phyloP scores from a whole-genome alignment of 1,284 basidiomycete species.

The Ceratobasidium sp. region DNA sequence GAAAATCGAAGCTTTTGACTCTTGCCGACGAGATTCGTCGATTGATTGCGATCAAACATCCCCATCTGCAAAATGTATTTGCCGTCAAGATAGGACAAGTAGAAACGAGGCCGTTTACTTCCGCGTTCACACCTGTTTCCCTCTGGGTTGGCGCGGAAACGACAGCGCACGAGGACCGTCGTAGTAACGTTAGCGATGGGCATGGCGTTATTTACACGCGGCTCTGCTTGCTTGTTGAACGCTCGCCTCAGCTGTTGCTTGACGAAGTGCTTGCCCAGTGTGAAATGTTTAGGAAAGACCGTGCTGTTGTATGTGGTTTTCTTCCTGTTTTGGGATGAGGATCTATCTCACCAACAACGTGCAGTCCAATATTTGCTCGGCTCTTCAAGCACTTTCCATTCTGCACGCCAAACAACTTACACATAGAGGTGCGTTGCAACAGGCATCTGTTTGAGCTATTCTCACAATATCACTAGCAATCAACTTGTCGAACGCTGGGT shows the following conservation, averaged over 20 bases:
- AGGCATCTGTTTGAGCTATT: neutral
- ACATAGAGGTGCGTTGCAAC: constrained; percentile 36
- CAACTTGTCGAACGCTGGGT: constrained; percentile 35
- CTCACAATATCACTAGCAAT: constrained; percentile 29
- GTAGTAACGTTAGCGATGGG: constrained; percentile 6
- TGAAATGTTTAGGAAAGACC: constrained; percentile 32
- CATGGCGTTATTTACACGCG: constrained; percentile 24
- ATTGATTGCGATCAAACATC: constrained; percentile 19
- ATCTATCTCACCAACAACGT: neutral
- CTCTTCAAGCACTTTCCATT: constrained; percentile 30
- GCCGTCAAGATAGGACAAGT: constrained; percentile 25
- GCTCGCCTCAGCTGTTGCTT: constrained; percentile 34
- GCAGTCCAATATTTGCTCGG: constrained; percentile 30
- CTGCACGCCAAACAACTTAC: constrained; percentile 36
- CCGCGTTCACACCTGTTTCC: constrained; percentile 10
- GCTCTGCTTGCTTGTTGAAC: constrained; percentile 36
- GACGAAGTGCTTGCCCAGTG: constrained; percentile 36
- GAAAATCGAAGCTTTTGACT: constrained; percentile 32
- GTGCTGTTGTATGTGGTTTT: constrained; percentile 28
- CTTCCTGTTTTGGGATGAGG: neutral
- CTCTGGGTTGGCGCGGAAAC: constrained; percentile 12
- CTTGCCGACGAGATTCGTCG: constrained; percentile 29
- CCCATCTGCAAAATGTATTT: constrained; percentile 30
- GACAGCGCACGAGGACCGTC: constrained; percentile 9
- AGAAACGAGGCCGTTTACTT: constrained; percentile 14